These are phyloP conservation scores for Dictyostelium brefeldianum DNA, from an alignment of 78 protist genomes.

Conservation along the genomic window DNA sequence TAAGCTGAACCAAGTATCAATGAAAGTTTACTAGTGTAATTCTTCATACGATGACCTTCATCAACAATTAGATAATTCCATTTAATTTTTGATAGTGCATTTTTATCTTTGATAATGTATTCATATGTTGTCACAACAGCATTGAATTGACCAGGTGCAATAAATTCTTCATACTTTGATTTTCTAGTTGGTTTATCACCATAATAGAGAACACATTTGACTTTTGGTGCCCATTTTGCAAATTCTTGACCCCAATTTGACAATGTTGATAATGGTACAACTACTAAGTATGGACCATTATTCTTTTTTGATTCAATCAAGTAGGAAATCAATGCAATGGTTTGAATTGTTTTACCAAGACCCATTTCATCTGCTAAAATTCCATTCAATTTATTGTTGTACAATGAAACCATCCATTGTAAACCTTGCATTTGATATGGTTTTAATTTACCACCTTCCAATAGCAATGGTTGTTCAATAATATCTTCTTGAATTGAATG, in stretches of 20 bases:
- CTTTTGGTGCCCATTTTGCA: constrained; percentile 91
- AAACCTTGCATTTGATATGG: constrained; percentile 97
- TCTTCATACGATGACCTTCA: constrained; percentile 93
- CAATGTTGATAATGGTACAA: constrained; percentile 98
- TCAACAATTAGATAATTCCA: constrained; percentile 92
- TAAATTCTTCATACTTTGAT: constrained; percentile 5
- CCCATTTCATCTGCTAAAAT: constrained; percentile 96
- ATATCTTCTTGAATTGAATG: constrained; percentile 80
- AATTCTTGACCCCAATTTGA: constrained; percentile 95
- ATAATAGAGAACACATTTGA: constrained; percentile 81
- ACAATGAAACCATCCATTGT: constrained; percentile 94
- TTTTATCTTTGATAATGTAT: constrained; percentile 71
- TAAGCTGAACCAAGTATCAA: constrained; percentile 29
- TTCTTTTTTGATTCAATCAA: constrained; percentile 81
- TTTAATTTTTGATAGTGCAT: constrained; percentile 37
- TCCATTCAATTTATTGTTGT: constrained; percentile 93
- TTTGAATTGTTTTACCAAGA: constrained; percentile 98
- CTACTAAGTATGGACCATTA: constrained; percentile 96
- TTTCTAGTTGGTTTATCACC: constrained; percentile 83
- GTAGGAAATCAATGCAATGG: constrained; percentile 89
- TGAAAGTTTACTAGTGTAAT: constrained; percentile 52
- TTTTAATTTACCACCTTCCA: constrained; percentile 90
- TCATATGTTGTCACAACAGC: constrained; percentile 91
- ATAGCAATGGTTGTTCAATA: constrained; percentile 54
- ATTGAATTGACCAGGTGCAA: constrained; percentile 75